Percentiles rank a stretch among this genome's conserved stretches.
phyloP scores from a whole-genome alignment of 306 rosid genomes.

The Vachellia collinsii region DNA sequence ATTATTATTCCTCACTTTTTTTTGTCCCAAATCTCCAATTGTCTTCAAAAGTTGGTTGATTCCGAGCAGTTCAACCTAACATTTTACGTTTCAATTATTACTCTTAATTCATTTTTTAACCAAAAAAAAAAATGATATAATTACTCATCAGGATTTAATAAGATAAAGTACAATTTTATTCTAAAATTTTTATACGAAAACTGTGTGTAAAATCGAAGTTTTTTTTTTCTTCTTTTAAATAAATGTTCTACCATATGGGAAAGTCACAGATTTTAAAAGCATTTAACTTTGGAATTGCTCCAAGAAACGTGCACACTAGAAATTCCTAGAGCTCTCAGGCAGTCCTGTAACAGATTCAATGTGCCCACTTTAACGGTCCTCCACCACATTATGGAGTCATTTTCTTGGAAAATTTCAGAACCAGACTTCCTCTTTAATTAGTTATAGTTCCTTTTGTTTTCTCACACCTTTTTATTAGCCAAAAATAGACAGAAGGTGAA shows the following conservation, averaged over 20 bases:
- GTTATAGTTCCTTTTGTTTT: too few species aligned
- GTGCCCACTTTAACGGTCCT: too few species aligned
- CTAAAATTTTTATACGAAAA: too few species aligned
- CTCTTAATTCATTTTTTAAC: neutral
- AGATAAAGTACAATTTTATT: too few species aligned
- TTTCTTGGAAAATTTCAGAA: too few species aligned
- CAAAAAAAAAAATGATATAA: too few species aligned
- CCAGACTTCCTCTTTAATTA: too few species aligned
- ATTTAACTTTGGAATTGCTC: constrained; percentile 31
- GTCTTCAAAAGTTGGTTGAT: neutral
- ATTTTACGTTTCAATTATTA: too few species aligned
- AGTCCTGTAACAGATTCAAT: neutral
- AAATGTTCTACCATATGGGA: constrained; percentile 24
- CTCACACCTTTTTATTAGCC: too few species aligned
- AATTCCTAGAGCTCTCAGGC: neutral
- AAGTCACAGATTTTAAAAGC: neutral
- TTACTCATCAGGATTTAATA: neutral
- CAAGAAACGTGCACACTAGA: constrained; percentile 32
- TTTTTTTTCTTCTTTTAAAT: neutral
- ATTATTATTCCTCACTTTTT: neutral
- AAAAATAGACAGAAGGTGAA: too few species aligned
- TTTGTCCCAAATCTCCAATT: neutral
- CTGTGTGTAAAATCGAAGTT: too few species aligned
- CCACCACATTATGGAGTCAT: too few species aligned
- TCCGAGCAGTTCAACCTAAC: neutral